Percentiles rank a stretch among this genome's conserved stretches.
Conservation (phyloP, 306 rosid species). For the Dryas alaskensis region DNA sequence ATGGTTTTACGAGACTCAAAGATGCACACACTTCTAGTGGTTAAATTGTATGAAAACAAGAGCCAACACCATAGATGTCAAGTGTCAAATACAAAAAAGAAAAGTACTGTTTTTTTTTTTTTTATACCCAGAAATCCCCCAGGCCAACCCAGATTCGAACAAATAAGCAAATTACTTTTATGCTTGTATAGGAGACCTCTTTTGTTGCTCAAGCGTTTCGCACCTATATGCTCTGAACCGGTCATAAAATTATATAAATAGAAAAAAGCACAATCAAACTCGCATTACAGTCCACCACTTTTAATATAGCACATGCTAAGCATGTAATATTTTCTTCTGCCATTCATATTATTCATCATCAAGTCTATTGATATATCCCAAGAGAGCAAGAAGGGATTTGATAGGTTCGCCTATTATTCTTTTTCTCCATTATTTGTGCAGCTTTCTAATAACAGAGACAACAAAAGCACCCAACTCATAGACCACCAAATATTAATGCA, state of each 20-base stretch:
- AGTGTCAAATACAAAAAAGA: neutral
- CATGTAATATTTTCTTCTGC: neutral
- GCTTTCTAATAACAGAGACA: neutral
- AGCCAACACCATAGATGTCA: neutral
- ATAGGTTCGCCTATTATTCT: neutral
- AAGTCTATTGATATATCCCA: neutral
- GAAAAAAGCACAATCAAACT: neutral
- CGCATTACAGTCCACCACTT: neutral
- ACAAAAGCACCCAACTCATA: neutral
- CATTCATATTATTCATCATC: neutral
- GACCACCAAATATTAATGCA: too few species aligned
- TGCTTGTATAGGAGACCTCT: neutral
- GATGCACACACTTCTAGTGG: neutral
- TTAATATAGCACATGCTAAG: neutral
- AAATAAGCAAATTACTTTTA: neutral
- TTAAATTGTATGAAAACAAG: neutral
- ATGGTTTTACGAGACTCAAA: neutral
- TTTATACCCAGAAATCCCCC: too few species aligned
- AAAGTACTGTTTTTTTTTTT: neutral
- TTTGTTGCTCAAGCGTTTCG: neutral
- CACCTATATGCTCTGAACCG: neutral
- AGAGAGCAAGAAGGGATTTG: neutral
- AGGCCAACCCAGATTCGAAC: neutral
- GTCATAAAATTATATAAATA: neutral
- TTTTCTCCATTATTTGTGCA: neutral